Base-by-base conservation (phyloP, 192 early-diverging fungal species). In the Bifiguratus adelaidae region DNA sequence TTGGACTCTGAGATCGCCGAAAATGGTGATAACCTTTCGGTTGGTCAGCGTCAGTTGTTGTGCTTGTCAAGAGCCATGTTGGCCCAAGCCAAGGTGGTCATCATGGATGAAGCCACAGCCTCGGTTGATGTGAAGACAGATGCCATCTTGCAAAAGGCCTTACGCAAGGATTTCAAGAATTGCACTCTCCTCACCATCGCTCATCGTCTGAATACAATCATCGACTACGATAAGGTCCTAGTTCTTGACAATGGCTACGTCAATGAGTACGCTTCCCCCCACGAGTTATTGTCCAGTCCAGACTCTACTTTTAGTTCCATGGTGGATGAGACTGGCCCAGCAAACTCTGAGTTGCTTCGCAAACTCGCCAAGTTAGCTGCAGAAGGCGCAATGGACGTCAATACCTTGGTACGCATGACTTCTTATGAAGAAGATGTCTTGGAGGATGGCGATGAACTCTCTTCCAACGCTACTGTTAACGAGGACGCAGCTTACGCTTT, bases 101-200 rank as follows among this genome's bases (percentile, higher is more conserved):
- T 82, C 24, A 50, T 83, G 56, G 77, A 84, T 52, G 82, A 85
- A 56, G 89, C 89, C 5, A 92, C 92, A 7, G 84, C 83, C 13
- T 79, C 77, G 23, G 82, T 88, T 2, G 87, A 90, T 58, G 71
- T 80, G 57, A 83, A 80, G 41, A 91, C 88, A 2, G 90, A 92
- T 52, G 74, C 74, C 5, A 53, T 78, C 33, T 80, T 91, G 43
- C 88, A 91, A 56, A 62, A 67, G 54, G 73, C 75, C 0, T 70
- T 89, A 36, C 79, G 81, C 11, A 66, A 71, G 32, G 70, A 63
- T 25, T 81, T 88, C 56, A 65, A 62, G 18, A 60, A 73, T 4
- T 70, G 72, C 4, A 84, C 80, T 6, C 69, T 88, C 12, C 53
- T 88, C 13, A 81, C 77, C 3, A 82, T 88, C 44, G 85, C 85